Conservation (phyloP, 208 protist genomes). For the Trypanosoma theileri region DNA sequence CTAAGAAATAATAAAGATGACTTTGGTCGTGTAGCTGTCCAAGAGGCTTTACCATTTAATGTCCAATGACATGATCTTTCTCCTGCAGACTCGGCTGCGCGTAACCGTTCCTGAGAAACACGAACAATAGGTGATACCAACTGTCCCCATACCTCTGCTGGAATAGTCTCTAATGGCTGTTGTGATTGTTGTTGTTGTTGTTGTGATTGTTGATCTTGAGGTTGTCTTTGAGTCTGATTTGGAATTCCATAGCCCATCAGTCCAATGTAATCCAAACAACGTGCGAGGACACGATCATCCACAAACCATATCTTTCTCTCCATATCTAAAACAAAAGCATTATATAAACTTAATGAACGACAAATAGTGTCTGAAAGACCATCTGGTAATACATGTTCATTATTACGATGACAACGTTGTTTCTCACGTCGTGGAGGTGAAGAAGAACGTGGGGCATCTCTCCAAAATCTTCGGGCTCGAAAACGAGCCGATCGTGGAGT, state of each 20-base stretch:
- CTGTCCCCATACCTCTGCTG: conserved; percentile 6
- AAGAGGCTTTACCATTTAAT: background rate
- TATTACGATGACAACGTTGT: background rate
- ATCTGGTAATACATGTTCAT: background rate
- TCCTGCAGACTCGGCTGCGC: conserved; percentile 3
- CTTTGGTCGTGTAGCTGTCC: background rate
- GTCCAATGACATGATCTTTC: background rate
- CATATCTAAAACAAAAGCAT: conserved; percentile 68
- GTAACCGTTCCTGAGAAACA: conserved; percentile 21
- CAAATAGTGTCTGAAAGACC: conserved; percentile 10
- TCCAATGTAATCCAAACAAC: conserved; percentile 68
- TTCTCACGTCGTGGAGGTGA: background rate
- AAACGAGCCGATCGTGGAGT: background rate
- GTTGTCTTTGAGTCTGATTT: conserved; percentile 15
- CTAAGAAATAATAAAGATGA: conserved; percentile 45
- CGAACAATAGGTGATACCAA: conserved; percentile 24
- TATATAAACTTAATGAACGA: conserved; percentile 50
- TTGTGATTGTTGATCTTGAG: conserved; percentile 10
- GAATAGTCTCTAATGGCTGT: background rate
- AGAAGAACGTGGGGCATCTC: background rate
- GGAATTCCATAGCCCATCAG: conserved; percentile 74
- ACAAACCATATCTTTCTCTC: conserved; percentile 54
- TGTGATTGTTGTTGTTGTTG: conserved; percentile 1
- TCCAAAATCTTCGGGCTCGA: background rate
- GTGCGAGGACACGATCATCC: conserved; percentile 69